Evolutionary conservation across 2,329 filamentous ascomycete genomes (phyloP).

Genomic region (Trichoderma citrinoviride): DNA sequence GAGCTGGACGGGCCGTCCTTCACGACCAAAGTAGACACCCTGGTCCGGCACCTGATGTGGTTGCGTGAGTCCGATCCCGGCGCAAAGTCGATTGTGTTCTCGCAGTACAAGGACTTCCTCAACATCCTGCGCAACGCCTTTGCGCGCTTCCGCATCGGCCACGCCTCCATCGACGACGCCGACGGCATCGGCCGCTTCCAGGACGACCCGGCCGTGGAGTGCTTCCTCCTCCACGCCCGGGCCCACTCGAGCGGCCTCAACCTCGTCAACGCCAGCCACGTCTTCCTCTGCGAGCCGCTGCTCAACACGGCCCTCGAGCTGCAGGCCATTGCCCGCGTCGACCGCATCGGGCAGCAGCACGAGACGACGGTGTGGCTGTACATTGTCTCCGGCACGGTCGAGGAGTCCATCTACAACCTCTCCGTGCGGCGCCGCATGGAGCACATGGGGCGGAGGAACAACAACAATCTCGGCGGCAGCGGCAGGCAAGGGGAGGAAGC

Average conservation of each 20-base stretch:
- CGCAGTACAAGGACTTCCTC: slow-evolving; percentile 80
- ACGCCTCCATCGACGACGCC: slow-evolving; percentile 64
- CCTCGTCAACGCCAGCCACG: slow-evolving; percentile 87
- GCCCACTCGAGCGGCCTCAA: slow-evolving; percentile 87
- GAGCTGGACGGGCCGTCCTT: slow-evolving; percentile 72
- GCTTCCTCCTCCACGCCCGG: slow-evolving; percentile 85
- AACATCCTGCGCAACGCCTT: slow-evolving; percentile 71
- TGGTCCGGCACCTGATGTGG: slow-evolving; percentile 80
- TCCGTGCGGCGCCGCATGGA: slow-evolving; percentile 75
- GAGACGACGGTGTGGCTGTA: slow-evolving; percentile 96
- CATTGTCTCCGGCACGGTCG: slow-evolving; percentile 83
- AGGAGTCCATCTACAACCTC: slow-evolving; percentile 86
- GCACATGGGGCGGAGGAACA: slow-evolving; percentile 61
- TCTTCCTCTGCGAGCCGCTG: slow-evolving; percentile 90
- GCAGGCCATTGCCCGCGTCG: slow-evolving; percentile 91
- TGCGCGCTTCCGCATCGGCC: slow-evolving; percentile 67
- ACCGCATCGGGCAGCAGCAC: slow-evolving; percentile 86
- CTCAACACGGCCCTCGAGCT: slow-evolving; percentile 92
- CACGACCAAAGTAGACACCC: slow-evolving; percentile 85
- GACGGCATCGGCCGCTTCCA: slow-evolving; percentile 75
- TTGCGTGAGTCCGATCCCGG: slow-evolving; percentile 79
- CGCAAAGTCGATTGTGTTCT: slow-evolving; percentile 91
- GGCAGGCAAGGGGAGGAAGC: slow-evolving; percentile 33
- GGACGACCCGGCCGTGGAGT: slow-evolving; percentile 69
- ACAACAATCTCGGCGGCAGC: slow-evolving; percentile 21